These are phyloP conservation scores for Bryopsis sp. DNA, from an alignment of 139 green algal species.

Conservation along the genomic window DNA sequence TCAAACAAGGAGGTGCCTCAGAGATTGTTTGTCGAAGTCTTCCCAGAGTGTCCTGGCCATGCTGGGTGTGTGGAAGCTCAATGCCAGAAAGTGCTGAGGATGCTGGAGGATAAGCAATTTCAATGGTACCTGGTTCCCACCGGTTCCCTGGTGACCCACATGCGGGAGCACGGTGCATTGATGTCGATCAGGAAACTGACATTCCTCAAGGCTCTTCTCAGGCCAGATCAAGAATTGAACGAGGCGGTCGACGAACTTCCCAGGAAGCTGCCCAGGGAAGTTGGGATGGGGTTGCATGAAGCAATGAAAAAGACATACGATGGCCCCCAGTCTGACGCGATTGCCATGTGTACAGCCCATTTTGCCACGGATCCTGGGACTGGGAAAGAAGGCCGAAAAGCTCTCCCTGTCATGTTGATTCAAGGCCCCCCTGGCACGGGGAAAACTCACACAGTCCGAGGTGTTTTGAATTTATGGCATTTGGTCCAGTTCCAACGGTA, in stretches of 20 bases:
- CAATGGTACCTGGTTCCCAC: slow-evolving; percentile 31
- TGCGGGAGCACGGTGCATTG: slow-evolving; percentile 49
- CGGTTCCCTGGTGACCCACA: slow-evolving; percentile 25
- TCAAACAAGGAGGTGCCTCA: background rate
- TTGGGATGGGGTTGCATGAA: slow-evolving; percentile 4
- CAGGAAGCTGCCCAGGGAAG: slow-evolving; percentile 38
- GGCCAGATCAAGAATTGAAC: slow-evolving; percentile 24
- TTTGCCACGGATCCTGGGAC: slow-evolving; percentile 22
- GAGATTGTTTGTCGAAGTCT: slow-evolving; percentile 6
- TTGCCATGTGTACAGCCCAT: slow-evolving; percentile 18
- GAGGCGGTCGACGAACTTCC: slow-evolving; percentile 22
- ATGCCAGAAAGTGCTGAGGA: slow-evolving; percentile 21
- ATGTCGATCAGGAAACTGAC: slow-evolving; percentile 23
- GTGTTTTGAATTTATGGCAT: slow-evolving; percentile 90
- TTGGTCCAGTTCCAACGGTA: slow-evolving; percentile 70
- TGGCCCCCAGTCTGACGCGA: slow-evolving; percentile 20
- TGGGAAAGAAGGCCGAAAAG: too few species aligned
- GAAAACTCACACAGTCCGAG: slow-evolving; percentile 86
- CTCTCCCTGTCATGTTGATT: slow-evolving; percentile 54
- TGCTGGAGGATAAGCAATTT: slow-evolving; percentile 4
- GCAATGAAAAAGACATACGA: slow-evolving; percentile 21
- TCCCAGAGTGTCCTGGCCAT: slow-evolving; percentile 24
- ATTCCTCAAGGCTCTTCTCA: slow-evolving; percentile 37
- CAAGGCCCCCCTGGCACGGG: slow-evolving; percentile 87
- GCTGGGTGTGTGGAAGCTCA: background rate